Evolutionary conservation across 352 stramenopile genomes (phyloP).

Genomic region (Phytophthora sp.): DNA sequence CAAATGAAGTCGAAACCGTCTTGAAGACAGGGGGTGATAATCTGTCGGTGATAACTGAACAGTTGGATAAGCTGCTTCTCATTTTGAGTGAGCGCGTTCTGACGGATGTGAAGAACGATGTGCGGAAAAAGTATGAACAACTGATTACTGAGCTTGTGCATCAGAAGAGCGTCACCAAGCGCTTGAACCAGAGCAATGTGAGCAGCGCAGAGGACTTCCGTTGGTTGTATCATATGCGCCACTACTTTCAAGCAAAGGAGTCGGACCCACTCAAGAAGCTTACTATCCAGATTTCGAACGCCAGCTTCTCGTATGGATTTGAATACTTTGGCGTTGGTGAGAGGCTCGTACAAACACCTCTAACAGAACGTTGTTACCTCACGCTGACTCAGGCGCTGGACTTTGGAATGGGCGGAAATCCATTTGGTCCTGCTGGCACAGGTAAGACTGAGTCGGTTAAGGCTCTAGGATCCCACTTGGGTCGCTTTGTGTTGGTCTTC

Average conservation of each 20-base stretch:
- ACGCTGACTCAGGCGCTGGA: constrained; percentile 99
- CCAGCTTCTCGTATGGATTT: constrained; percentile 99
- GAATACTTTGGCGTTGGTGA: constrained; percentile 99
- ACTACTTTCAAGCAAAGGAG: constrained; percentile 94
- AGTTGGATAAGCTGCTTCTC: constrained; percentile 89
- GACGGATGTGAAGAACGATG: constrained; percentile 93
- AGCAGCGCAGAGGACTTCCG: constrained; percentile 94
- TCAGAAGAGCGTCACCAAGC: constrained; percentile 97
- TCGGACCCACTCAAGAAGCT: constrained; percentile 92
- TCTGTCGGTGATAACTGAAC: constrained; percentile 55
- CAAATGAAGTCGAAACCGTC: constrained; percentile 91
- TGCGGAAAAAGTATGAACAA: constrained; percentile 99
- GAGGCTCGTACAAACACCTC: constrained; percentile 98
- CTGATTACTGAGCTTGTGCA: constrained; percentile 99
- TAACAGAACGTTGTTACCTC: constrained; percentile 99
- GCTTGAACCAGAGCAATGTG: constrained; percentile 88
- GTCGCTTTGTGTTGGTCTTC: constrained; percentile 99
- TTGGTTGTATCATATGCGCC: constrained; percentile 99
- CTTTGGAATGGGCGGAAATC: constrained; percentile 98
- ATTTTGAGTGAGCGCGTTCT: constrained; percentile 97
- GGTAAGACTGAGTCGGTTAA: constrained; percentile 99
- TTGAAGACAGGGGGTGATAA: constrained; percentile 74
- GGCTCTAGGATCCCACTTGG: constrained; percentile 97
- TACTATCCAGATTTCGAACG: constrained; percentile 98
- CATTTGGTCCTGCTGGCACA: constrained; percentile 99